Conservation (phyloP, 2,329 filamentous ascomycete genomes). For the Aureobasidium namibiae region DNA sequence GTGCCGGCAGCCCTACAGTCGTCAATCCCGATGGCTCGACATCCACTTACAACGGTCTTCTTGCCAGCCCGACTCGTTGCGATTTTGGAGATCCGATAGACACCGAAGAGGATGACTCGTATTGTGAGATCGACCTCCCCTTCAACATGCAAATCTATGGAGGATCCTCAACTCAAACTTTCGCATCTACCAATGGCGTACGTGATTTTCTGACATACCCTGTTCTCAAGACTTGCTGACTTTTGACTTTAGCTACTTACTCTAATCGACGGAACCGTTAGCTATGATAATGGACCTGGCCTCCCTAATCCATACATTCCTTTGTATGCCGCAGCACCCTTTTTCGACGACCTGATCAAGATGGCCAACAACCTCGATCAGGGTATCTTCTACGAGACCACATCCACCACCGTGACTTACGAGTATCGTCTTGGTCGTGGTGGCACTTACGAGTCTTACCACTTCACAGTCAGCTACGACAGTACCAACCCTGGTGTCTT, state of each 20-base stretch:
- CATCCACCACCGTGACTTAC: slow-evolving; percentile 21
- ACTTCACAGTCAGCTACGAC: slow-evolving; percentile 26
- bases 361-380: slow-evolving; percentile 17
- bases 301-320: slow-evolving; percentile 22
- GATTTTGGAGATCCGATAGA: slow-evolving; percentile 23
- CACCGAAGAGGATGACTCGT: slow-evolving; percentile 26
- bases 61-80: slow-evolving; percentile 24
- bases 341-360: slow-evolving; percentile 27
- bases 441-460: slow-evolving; percentile 19
- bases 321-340: slow-evolving; percentile 22
- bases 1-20: slow-evolving; percentile 11
- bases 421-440: slow-evolving; percentile 24
- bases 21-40: slow-evolving; percentile 7
- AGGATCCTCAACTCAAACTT: slow-evolving; percentile 16
- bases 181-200: slow-evolving; percentile 25
- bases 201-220: neutral
- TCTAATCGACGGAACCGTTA: slow-evolving; percentile 20
- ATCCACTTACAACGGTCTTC: neutral
- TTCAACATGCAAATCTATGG: slow-evolving; percentile 23
- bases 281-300: slow-evolving; percentile 19
- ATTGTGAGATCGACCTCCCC: slow-evolving; percentile 25
- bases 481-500: slow-evolving; percentile 23
- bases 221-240: neutral
- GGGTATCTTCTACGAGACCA: slow-evolving; percentile 27
- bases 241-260: slow-evolving; percentile 18